Evolutionary conservation across 139 green algal genomes (phyloP), one percentile per base, ranked within the genome.

Genomic region (Micractinium conductrix): DNA sequence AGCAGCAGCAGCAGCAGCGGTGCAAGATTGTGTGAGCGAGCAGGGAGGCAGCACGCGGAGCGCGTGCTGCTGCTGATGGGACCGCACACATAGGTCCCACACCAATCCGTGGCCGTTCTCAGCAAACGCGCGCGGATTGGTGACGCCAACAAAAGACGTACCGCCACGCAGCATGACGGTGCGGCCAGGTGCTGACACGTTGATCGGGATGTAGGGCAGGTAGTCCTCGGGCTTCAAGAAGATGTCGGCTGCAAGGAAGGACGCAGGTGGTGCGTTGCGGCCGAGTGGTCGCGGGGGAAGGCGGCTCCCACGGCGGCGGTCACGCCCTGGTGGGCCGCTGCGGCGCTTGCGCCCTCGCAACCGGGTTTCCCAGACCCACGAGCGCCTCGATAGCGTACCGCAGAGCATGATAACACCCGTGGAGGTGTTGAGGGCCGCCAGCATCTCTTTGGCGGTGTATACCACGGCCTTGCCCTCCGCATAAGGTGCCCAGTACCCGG

Each of bases 191-290:
- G 70, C 70, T 7, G n/a, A 35, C 2, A 78, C 24, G 42, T 40
- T 37, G 30, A 78, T 78, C 42, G 70, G 70, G 42, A 58, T 9
- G 8, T 58, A 58, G 5, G 2, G 30, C 42, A 58, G 42, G 28
- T 28, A 78, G 28, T 78, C 70, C 10, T 26, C 37, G 42, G 70
- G 70, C 70, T 58, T 42, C 42, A 78, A 33, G 70, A 22, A 37
- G 42, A 78, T 78, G 70, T 78, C 45, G 24, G 26, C 70, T 78
- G 70, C 70, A 33, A 16, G 70, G 24, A 33, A 26, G 40, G 69
- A 30, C 40, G 63, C 30, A 40, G 33, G n/a, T 19, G 65, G 65
- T 10, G 58, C 58, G 9, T 4, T 26, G 33, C 58, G 5, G 48
- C 48, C 48, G 53, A 19, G 24, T 67, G 10, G 58, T 5, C 14